A percentile compares a stretch with the other conserved stretches of the same genome.
phyloP scores from a whole-genome alignment of 192 early-diverging fungal genomes.

The Chytriomyces confervae region DNA sequence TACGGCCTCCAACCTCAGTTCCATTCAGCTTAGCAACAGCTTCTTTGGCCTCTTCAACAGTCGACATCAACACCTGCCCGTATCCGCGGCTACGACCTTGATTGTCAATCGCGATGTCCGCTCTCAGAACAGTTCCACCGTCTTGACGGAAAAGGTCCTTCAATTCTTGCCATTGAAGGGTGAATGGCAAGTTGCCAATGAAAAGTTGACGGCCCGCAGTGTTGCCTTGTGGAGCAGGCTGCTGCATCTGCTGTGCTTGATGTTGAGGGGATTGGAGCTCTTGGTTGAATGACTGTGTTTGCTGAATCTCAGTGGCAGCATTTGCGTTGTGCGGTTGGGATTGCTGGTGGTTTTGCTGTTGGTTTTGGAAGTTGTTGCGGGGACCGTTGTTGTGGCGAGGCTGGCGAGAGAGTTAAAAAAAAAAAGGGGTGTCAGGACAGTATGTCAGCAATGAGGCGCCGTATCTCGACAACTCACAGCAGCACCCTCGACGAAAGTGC shows the following conservation, averaged over 20 bases:
- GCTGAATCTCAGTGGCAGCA: neutral
- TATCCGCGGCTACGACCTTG: slow-evolving; percentile 76
- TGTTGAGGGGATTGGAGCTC: neutral
- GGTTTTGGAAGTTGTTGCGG: slow-evolving; percentile 25
- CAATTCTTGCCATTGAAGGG: slow-evolving; percentile 81
- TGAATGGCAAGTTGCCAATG: slow-evolving; percentile 81
- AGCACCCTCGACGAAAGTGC: slow-evolving; percentile 57
- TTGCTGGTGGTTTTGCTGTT: slow-evolving; percentile 22
- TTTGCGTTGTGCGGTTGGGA: neutral
- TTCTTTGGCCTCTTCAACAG: slow-evolving; percentile 52
- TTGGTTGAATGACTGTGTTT: slow-evolving; percentile 2
- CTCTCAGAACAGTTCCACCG: slow-evolving; percentile 68
- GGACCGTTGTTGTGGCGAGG: neutral
- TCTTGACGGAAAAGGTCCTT: slow-evolving; percentile 78
- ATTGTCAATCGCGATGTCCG: slow-evolving; percentile 67
- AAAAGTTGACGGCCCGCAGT: slow-evolving; percentile 59
- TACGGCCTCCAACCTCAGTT: slow-evolving; percentile 47
- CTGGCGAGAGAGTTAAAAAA: neutral
- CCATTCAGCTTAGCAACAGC: slow-evolving; percentile 52
- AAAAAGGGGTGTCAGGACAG: neutral
- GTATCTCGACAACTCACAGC: slow-evolving; percentile 18
- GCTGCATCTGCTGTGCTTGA: neutral
- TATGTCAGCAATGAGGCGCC: neutral
- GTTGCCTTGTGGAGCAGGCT: neutral
- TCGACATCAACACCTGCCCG: slow-evolving; percentile 70